Evolutionary conservation across 2,329 filamentous ascomycete genomes (phyloP).

Genomic region (Monilinia laxa): DNA sequence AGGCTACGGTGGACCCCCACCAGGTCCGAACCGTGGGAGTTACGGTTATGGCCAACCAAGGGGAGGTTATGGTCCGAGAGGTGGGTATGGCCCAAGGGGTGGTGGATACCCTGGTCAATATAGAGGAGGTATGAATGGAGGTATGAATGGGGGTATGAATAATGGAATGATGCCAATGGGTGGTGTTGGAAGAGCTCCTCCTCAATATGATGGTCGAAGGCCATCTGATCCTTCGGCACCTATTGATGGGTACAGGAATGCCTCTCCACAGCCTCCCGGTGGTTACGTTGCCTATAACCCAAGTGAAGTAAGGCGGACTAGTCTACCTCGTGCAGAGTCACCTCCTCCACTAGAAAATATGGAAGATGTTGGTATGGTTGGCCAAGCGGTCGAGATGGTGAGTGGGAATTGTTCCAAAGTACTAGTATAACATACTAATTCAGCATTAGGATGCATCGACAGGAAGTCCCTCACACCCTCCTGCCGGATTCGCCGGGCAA

Average conservation of each 20-base stretch:
- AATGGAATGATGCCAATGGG: slow-evolving; percentile 43
- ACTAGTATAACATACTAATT: slow-evolving; percentile 4
- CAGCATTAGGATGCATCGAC: slow-evolving; percentile 55
- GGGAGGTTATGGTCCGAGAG: slow-evolving; percentile 30
- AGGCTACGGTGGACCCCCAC: slow-evolving; percentile 30
- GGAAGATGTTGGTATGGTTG: slow-evolving; percentile 45
- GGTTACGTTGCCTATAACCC: slow-evolving; percentile 36
- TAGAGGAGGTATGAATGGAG: slow-evolving; percentile 42
- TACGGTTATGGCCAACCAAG: slow-evolving; percentile 48
- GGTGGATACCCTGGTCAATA: slow-evolving; percentile 23
- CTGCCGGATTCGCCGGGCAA: slow-evolving; percentile 45
- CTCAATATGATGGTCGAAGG: slow-evolving; percentile 40
- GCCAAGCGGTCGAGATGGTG: slow-evolving; percentile 73
- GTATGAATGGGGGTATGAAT: slow-evolving; percentile 41
- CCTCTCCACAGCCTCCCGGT: slow-evolving; percentile 21
- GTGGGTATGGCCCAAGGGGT: slow-evolving; percentile 40
- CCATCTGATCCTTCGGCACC: slow-evolving; percentile 28
- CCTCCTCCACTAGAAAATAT: slow-evolving; percentile 59
- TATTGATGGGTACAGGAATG: slow-evolving; percentile 26
- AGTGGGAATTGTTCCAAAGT: not conserved
- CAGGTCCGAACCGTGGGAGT: slow-evolving; percentile 49
- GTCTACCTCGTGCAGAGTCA: slow-evolving; percentile 61
- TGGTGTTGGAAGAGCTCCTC: slow-evolving; percentile 43
- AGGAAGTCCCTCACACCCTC: slow-evolving; percentile 49
- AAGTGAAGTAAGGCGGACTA: slow-evolving; percentile 31